Conservation (phyloP, 2,329 filamentous ascomycete genomes). For the Talaromyces sp. region DNA sequence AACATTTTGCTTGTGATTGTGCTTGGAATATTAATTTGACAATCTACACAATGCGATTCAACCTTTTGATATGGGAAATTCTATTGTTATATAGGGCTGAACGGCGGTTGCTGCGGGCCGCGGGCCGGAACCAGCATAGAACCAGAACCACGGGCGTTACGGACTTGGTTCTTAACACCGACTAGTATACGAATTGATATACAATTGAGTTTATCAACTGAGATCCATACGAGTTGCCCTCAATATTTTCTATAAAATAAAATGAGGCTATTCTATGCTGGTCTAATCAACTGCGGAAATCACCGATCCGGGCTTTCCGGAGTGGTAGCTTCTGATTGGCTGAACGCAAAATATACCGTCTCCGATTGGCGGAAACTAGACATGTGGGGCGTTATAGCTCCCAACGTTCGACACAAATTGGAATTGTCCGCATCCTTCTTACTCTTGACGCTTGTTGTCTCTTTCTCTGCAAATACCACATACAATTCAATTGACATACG, state of each 20-base stretch:
- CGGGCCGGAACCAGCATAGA: too few species aligned
- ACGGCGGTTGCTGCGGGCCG: not conserved
- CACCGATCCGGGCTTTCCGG: not conserved
- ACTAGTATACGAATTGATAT: too few species aligned
- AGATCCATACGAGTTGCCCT: too few species aligned
- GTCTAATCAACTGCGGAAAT: not conserved
- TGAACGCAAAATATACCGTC: rapidly evolving
- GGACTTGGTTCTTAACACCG: too few species aligned
- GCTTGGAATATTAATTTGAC: not conserved
- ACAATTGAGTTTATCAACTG: too few species aligned
- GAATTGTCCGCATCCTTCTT: not conserved
- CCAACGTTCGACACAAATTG: not conserved
- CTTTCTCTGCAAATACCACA: too few species aligned
- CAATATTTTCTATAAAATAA: too few species aligned
- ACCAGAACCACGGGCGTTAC: too few species aligned
- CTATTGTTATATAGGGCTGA: not conserved
- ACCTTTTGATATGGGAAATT: too few species aligned
- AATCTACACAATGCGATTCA: not conserved
- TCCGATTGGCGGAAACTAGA: not conserved
- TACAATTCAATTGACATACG: not conserved
- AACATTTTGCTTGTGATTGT: not conserved
- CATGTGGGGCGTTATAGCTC: not conserved
- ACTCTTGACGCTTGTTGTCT: not conserved
- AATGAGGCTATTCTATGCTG: too few species aligned
- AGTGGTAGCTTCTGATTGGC: not conserved